Evolutionary conservation across 257 asterid species (phyloP).

Genomic region (Capsicum pubescens): DNA sequence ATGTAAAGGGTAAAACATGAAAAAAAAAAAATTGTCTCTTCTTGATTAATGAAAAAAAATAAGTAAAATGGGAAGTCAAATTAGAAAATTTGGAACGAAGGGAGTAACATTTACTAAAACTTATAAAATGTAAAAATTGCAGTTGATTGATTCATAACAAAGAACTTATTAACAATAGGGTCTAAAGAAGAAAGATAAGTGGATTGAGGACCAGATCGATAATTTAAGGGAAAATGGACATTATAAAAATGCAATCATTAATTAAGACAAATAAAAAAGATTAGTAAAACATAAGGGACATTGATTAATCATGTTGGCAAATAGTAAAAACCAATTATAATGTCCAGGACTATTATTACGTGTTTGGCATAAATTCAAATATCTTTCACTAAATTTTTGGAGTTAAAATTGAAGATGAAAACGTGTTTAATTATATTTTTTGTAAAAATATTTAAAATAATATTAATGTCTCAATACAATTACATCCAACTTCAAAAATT

Average conservation of each 20-base stretch:
- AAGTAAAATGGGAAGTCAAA: too few relatives aligned
- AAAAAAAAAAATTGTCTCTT: too few relatives aligned
- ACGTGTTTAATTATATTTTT: background rate
- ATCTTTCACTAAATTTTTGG: background rate
- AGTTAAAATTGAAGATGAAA: too few relatives aligned
- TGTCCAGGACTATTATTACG: background rate
- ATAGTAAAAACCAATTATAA: background rate
- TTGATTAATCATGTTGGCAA: conserved; percentile 8
- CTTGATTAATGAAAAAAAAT: too few relatives aligned
- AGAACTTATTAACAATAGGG: too few relatives aligned
- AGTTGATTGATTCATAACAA: background rate
- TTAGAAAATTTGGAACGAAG: too few relatives aligned
- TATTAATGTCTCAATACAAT: background rate
- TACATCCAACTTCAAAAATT: background rate
- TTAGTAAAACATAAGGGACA: conserved; percentile 1
- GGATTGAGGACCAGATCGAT: background rate
- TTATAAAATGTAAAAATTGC: background rate
- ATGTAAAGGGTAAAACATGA: too few relatives aligned
- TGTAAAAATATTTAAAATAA: background rate
- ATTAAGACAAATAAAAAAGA: conserved; percentile 6
- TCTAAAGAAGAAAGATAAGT: background rate
- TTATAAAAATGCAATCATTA: background rate
- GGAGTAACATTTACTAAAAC: too few relatives aligned
- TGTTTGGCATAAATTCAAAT: background rate
- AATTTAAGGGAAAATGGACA: background rate